Base-by-base conservation (phyloP, 306 rosid genomes). In the Betula pendula region DNA sequence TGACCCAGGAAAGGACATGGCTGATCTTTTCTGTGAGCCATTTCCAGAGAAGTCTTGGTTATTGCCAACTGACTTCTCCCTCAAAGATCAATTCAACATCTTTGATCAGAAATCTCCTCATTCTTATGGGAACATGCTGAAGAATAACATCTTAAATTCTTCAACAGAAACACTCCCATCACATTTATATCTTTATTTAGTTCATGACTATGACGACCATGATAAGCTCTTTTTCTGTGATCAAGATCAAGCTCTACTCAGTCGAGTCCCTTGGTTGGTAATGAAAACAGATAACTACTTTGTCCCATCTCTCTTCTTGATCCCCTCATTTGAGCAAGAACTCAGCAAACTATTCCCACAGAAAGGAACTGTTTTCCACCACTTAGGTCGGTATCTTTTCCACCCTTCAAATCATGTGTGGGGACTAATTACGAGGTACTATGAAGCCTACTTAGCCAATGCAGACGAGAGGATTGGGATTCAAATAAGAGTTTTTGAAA, bases 191-290 rank as follows among this genome's bases (percentile, higher is more conserved):
- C 90, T 90, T 62, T 91, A 90, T 84, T 77, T 90, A 58, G 87
- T 17, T 72, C 96, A 90, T 72, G 90, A 88, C 75, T 90, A 90
- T 75, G 87, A 87, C 53, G 82, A 88, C 67, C 87, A 87, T 19
- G 96, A 90, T 84, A 90, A 88, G 84, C 93, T 87, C 77, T 90
- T 90, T 90, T 90, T 90, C 76, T 90, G 96, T 47, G 89, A 87
- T 51, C 90, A 88, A 72, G 93, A 88, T 47, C 96, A 90, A 66
- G 19, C 66, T 38, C 82, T 82, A 67, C 87, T 88, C 35, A 71
- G 59, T 63, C 87, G 77, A 52, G 76, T 82, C 29, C 93, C 96
- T 0, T 88, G 93, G 91, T 82, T 90, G 82, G 44, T 88, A 12
- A 59, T 90, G 88, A 90, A 84, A 82, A 81, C 96, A 16, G 96